A percentile compares a stretch with the other conserved stretches of the same genome.
phyloP scores from a whole-genome alignment of 805 yeast species.

The Candida nanaspora region DNA sequence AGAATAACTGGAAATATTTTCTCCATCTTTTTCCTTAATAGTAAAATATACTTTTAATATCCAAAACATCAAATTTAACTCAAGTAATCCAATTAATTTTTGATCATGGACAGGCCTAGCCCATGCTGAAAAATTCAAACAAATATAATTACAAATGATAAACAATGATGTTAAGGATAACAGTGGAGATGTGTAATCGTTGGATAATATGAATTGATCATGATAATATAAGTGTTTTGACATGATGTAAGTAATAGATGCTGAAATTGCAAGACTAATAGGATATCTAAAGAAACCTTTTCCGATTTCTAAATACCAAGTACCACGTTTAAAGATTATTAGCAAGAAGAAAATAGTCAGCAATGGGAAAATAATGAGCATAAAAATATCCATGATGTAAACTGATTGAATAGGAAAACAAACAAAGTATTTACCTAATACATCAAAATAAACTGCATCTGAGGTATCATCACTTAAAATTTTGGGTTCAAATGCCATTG shows the following conservation, averaged over 20 bases:
- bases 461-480: slow-evolving; percentile 23
- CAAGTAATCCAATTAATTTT: slow-evolving; percentile 50
- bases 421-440: slow-evolving; percentile 51
- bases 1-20: slow-evolving; percentile 48
- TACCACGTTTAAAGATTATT: slow-evolving; percentile 37
- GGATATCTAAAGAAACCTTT: slow-evolving; percentile 54
- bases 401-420: slow-evolving; percentile 43
- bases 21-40: slow-evolving; percentile 36
- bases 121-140: slow-evolving; percentile 41
- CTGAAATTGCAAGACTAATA: slow-evolving; percentile 41
- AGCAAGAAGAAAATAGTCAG: slow-evolving; percentile 38
- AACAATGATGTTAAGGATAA: slow-evolving; percentile 40
- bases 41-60: slow-evolving; percentile 42
- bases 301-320: slow-evolving; percentile 37
- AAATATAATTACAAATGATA: slow-evolving; percentile 46
- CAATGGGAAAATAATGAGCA: slow-evolving; percentile 51
- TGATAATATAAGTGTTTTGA: slow-evolving; percentile 32
- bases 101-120: slow-evolving; percentile 48
- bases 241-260: slow-evolving; percentile 26
- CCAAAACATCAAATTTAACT: slow-evolving; percentile 56
- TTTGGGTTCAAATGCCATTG: slow-evolving; percentile 33
- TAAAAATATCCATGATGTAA: slow-evolving; percentile 42
- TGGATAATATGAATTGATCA: slow-evolving; percentile 47
- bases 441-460: slow-evolving; percentile 58
- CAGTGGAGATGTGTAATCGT: slow-evolving; percentile 42